These are phyloP conservation scores for Saccharomycopsis sp. DNA, from an alignment of 805 yeast genomes.

Conservation along the genomic window DNA sequence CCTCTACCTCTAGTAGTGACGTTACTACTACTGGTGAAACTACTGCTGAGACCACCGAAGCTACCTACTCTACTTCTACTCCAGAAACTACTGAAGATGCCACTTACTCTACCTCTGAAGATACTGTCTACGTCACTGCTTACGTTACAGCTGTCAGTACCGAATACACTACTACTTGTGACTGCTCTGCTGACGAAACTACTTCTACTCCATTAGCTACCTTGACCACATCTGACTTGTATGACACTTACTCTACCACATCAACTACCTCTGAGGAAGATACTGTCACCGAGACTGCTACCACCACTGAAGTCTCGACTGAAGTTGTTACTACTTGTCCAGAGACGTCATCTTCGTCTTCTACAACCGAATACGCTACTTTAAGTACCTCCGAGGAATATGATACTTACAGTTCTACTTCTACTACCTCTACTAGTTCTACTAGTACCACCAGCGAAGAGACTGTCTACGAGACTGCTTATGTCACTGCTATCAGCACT, in stretches of 20 bases:
- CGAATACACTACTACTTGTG: constrained; percentile 13
- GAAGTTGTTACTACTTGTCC: background rate
- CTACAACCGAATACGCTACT: constrained; percentile 5
- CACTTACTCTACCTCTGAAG: constrained; percentile 11
- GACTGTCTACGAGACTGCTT: constrained; percentile 19
- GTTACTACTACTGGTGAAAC: background rate
- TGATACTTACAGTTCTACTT: background rate
- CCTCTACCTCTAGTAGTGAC: constrained; percentile 3
- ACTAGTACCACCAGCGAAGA: constrained; percentile 12
- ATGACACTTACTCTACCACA: background rate
- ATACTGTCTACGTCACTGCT: constrained; percentile 19
- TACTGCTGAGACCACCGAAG: background rate
- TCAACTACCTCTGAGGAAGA: constrained; percentile 6
- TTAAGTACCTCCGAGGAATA: constrained; percentile 9
- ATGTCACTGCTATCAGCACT: constrained; percentile 20
- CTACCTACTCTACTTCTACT: background rate
- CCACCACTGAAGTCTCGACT: constrained; percentile 5
- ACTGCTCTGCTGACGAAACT: constrained; percentile 5
- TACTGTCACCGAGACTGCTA: constrained; percentile 6
- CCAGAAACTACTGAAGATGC: constrained; percentile 8
- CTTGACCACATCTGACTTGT: background rate
- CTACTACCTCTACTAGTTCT: background rate
- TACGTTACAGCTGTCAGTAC: constrained; percentile 21
- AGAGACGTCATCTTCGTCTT: background rate
- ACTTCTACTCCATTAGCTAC: constrained; percentile 1